Conservation (phyloP, 768 basidiomycete genomes). For the Lactifluus hygrophoroides region DNA sequence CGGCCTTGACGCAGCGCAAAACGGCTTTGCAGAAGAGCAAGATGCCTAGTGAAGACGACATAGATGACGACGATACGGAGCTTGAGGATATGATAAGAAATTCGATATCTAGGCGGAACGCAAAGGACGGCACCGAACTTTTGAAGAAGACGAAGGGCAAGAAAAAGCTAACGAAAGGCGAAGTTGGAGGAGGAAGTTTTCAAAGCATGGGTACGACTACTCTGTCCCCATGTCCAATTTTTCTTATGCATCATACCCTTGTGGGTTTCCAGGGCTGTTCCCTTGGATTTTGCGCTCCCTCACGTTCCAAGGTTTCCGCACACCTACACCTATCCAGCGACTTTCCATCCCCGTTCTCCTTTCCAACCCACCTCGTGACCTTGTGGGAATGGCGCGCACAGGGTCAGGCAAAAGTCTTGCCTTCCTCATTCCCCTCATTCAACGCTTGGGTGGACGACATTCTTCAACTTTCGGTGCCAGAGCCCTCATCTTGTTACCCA, state of each 20-base stretch:
- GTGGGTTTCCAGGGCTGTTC: constrained; percentile 52
- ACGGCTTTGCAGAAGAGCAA: not conserved
- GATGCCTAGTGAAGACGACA: constrained; percentile 26
- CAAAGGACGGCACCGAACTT: constrained; percentile 66
- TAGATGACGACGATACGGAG: constrained; percentile 41
- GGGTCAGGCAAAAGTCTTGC: constrained; percentile 97
- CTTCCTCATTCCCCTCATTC: constrained; percentile 87
- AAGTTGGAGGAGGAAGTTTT: constrained; percentile 89
- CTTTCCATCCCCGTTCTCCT: constrained; percentile 81
- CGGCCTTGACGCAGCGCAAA: constrained; percentile 36
- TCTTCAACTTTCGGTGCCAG: constrained; percentile 73
- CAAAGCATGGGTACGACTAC: constrained; percentile 80
- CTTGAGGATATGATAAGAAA: constrained; percentile 57
- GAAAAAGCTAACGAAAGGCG: constrained; percentile 58
- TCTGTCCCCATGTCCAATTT: not conserved
- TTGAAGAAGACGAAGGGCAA: constrained; percentile 74
- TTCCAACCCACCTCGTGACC: constrained; percentile 75
- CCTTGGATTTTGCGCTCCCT: constrained; percentile 78
- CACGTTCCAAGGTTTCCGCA: constrained; percentile 86
- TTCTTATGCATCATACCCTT: not conserved
- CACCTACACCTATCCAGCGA: constrained; percentile 94
- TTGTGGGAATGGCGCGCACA: constrained; percentile 97
- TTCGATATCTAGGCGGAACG: constrained; percentile 62
- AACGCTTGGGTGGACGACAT: constrained; percentile 77
- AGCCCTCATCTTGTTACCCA: constrained; percentile 83